Evolutionary conservation across 371 early-diverging fungal species (phyloP), one percentile per base, ranked within the genome.

Genomic region (Lichtheimia hyalospora): DNA sequence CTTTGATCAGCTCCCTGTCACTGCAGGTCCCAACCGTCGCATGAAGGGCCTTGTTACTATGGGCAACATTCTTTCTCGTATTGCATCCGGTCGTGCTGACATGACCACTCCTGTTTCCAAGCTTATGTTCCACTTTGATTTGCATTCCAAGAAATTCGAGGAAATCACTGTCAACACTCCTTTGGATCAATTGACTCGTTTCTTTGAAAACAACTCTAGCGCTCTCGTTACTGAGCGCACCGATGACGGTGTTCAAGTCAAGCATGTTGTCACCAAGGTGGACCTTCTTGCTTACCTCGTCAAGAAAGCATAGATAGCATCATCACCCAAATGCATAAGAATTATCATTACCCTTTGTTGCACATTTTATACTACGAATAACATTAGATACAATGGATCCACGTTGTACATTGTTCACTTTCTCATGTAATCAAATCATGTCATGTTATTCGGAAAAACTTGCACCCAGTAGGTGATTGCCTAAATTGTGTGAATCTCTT

Each of bases 1-100:
- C 12, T 96, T 96, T 66, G 96, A 96, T 78, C 98, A 98, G 77
- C 79, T 97, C 24, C 97, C 97, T 5, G 96, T 97, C 12, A 90
- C 93, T 21, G 75, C 86, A 13, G 63, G 82, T 54, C 79, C 73
- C 61, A 71, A 75, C 34, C 75, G 83, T 10, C 73, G 81, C 23
- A 71, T 95, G 41, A 86, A 87, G 54, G 97, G 97, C 23, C 73
- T 95, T 58, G 87, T 95, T 40, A 95, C 95, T 27, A 81, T 96
- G 63, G 93, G 96, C 43, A 90, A 93, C 74, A 74, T 94, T 48
- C 83, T 96, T 23, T 88, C 94, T 24, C 90, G 92, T 50, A 76
- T 96, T 52, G 83, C 92, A 6, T 81, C 88, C 23, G 86, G 89
- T 44, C 85, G 91, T 57, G 86, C 85, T 51, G 75, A 71, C 8